Conservation (phyloP, 2,329 filamentous ascomycete genomes). For the Phoma sp. region DNA sequence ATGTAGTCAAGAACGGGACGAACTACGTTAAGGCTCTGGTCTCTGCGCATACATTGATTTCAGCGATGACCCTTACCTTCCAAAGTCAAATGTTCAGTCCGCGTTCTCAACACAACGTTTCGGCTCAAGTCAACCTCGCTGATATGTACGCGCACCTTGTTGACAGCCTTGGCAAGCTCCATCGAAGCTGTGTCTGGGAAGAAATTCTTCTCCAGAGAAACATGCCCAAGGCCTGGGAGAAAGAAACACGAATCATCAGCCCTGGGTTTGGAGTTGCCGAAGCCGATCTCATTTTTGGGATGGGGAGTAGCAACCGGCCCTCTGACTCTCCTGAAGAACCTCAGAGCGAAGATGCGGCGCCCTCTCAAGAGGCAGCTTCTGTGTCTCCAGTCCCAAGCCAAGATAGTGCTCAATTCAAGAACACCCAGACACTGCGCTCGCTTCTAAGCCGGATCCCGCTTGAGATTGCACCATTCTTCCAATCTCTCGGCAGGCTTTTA, state of each 20-base stretch:
- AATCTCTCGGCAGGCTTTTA: slow-evolving; percentile 81
- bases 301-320: slow-evolving; percentile 32
- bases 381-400: slow-evolving; percentile 26
- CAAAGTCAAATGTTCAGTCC: slow-evolving; percentile 67
- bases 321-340: slow-evolving; percentile 25
- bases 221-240: slow-evolving; percentile 73
- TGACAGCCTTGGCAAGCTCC: slow-evolving; percentile 74
- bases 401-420: slow-evolving; percentile 64
- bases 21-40: slow-evolving; percentile 78
- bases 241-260: slow-evolving; percentile 52
- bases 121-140: slow-evolving; percentile 79
- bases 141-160: slow-evolving; percentile 82
- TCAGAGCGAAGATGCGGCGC: slow-evolving; percentile 20
- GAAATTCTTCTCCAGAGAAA: slow-evolving; percentile 75
- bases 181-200: slow-evolving; percentile 83
- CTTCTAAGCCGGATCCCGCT: slow-evolving; percentile 79
- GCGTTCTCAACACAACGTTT: slow-evolving; percentile 67
- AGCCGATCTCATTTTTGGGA: slow-evolving; percentile 48
- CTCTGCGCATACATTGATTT: slow-evolving; percentile 76
- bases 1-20: slow-evolving; percentile 68
- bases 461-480: slow-evolving; percentile 83
- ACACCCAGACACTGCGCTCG: slow-evolving; percentile 77
- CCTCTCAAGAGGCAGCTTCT: slow-evolving; percentile 13
- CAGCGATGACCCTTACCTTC: slow-evolving; percentile 76
- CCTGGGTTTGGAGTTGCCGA: slow-evolving; percentile 48